Conservation (phyloP, 2,329 filamentous ascomycete genomes). For the Ceratocystis smalleyi region DNA sequence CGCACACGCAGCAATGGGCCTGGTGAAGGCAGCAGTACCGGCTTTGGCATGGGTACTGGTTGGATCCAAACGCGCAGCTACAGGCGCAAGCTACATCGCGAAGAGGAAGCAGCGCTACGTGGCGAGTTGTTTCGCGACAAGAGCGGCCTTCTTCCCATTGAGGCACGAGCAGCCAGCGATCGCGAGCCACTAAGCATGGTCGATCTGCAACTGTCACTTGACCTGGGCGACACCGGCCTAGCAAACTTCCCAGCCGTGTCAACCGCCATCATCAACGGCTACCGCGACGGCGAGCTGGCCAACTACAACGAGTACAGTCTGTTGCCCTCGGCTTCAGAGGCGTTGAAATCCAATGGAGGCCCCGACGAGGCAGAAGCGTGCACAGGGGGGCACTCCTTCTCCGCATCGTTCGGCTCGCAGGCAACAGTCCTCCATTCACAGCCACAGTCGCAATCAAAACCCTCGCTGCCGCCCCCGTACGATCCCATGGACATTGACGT, state of each 20-base stretch:
- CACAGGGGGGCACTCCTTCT: constrained; percentile 29
- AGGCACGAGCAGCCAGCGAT: constrained; percentile 59
- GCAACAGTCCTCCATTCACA: constrained; percentile 1
- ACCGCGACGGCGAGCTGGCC: constrained; percentile 62
- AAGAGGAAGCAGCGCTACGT: constrained; percentile 57
- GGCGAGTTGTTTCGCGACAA: constrained; percentile 62
- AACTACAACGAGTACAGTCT: constrained; percentile 46
- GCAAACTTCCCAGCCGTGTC: constrained; percentile 62
- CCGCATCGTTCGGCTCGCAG: constrained; percentile 9
- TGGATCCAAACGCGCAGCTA: constrained; percentile 73
- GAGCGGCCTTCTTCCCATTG: constrained; percentile 62
- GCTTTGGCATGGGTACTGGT: constrained; percentile 47
- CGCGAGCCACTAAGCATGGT: constrained; percentile 59
- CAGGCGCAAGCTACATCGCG: constrained; percentile 53
- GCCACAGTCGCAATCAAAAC: not conserved
- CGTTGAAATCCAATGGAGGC: constrained; percentile 16
- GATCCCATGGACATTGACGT: constrained; percentile 46
- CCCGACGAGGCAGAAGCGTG: constrained; percentile 24
- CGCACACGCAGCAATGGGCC: constrained; percentile 50
- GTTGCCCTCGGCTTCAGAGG: constrained; percentile 26
- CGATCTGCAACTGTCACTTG: constrained; percentile 61
- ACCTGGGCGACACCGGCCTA: constrained; percentile 60
- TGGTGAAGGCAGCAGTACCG: constrained; percentile 44
- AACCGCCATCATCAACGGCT: constrained; percentile 53
- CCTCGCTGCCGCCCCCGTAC: constrained; percentile 19